Conservation (phyloP, 495 filamentous ascomycete genomes). For the Aspergillus biplanus region DNA sequence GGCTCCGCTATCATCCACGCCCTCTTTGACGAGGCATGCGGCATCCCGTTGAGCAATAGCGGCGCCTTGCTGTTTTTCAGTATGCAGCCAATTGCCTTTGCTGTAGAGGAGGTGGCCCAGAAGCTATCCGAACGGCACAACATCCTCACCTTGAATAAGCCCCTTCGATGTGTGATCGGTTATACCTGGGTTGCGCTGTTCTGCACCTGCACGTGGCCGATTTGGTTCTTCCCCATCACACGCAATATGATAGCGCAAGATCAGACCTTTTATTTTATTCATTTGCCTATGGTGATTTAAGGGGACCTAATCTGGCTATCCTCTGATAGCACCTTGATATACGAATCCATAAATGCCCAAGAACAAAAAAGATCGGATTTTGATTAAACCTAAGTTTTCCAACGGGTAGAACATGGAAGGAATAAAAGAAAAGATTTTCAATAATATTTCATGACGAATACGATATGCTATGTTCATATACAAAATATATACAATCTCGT, state of each 20-base stretch:
- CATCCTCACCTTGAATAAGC: neutral
- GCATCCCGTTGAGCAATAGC: neutral
- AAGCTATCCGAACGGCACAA: neutral
- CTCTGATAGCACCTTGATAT: too few relatives aligned
- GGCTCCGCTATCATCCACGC: neutral
- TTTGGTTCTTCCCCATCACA: constrained; percentile 3
- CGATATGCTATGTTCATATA: too few relatives aligned
- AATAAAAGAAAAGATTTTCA: too few relatives aligned
- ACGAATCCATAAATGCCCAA: too few relatives aligned
- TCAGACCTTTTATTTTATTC: neutral
- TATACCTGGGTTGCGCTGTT: neutral
- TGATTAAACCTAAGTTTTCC: too few relatives aligned
- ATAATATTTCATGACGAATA: too few relatives aligned
- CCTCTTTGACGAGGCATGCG: neutral
- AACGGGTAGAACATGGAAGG: too few relatives aligned
- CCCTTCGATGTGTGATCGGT: neutral
- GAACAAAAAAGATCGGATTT: too few relatives aligned
- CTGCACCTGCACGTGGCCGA: neutral
- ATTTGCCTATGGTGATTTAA: neutral
- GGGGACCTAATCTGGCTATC: too few relatives aligned
- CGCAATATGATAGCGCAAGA: neutral
- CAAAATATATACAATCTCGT: too few relatives aligned
- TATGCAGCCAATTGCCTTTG: constrained; percentile 6
- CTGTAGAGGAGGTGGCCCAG: neutral
- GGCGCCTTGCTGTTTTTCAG: constrained; percentile 3